Percentiles rank a stretch among this genome's conserved stretches.
Conservation (phyloP, 768 basidiomycete genomes). For the Dendrothele bispora region DNA sequence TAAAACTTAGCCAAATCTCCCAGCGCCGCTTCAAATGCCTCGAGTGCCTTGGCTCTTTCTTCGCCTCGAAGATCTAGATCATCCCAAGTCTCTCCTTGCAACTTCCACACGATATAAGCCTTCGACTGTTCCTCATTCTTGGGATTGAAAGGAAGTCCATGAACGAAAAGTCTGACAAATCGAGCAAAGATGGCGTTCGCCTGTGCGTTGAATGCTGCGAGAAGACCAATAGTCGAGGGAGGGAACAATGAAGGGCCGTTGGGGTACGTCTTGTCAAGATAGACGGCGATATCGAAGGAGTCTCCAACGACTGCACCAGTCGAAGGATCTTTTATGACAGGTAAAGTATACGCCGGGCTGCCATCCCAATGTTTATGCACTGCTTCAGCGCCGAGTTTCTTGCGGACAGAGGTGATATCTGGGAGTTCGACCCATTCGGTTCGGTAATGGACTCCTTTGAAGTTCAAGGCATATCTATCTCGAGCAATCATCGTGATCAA, state of each 20-base stretch:
- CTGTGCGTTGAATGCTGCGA: not conserved
- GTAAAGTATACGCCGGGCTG: slow-evolving; percentile 35
- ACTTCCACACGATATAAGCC: too few relatives aligned
- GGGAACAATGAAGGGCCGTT: too few relatives aligned
- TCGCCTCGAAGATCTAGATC: too few relatives aligned
- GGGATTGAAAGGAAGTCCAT: too few relatives aligned
- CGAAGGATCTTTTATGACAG: slow-evolving; percentile 39
- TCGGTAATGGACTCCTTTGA: slow-evolving; percentile 33
- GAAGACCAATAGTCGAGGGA: not conserved
- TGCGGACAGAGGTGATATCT: slow-evolving; percentile 35
- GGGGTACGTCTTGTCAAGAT: slow-evolving; percentile 47
- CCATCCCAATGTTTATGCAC: slow-evolving; percentile 30
- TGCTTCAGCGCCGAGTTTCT: slow-evolving; percentile 29
- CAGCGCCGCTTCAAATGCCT: too few relatives aligned
- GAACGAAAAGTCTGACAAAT: too few relatives aligned
- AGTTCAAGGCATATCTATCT: slow-evolving; percentile 29
- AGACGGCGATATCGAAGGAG: slow-evolving; percentile 42
- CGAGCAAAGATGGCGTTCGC: too few relatives aligned
- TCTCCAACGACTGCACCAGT: slow-evolving; percentile 36
- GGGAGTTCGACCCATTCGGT: slow-evolving; percentile 46
- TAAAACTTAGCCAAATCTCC: too few relatives aligned
- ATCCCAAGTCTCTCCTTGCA: too few relatives aligned
- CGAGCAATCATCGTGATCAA: too few relatives aligned
- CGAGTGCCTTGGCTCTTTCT: too few relatives aligned
- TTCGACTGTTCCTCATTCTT: too few relatives aligned